phyloP scores from a whole-genome alignment of 371 early-diverging fungal genomes.

The Mucor ambiguus region DNA sequence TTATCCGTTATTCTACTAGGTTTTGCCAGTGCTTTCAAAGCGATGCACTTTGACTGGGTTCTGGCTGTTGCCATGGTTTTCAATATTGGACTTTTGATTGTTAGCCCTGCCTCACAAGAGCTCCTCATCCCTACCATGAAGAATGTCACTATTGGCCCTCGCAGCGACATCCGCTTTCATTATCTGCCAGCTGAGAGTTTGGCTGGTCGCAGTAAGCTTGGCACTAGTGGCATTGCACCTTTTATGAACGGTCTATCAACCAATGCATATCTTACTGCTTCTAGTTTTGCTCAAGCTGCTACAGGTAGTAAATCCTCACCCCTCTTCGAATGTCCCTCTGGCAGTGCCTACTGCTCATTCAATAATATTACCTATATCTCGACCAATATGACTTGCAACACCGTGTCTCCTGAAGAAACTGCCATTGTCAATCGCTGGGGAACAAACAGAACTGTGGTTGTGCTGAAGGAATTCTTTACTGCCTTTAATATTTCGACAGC shows the following conservation, averaged over 20 bases:
- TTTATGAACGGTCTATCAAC: slow-evolving; percentile 8
- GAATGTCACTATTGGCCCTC: not conserved
- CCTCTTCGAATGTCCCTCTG: slow-evolving; percentile 7
- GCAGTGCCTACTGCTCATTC: slow-evolving; percentile 2
- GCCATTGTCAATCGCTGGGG: slow-evolving; percentile 13
- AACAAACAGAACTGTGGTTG: not conserved
- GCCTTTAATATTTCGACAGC: not conserved
- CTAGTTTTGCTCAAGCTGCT: slow-evolving; percentile 16
- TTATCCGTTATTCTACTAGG: slow-evolving; percentile 3
- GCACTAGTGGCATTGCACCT: not conserved
- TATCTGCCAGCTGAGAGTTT: not conserved
- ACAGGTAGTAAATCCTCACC: not conserved
- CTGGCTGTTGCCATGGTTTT: slow-evolving; percentile 27
- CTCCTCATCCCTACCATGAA: slow-evolving; percentile 4
- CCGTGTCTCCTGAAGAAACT: slow-evolving; percentile 10
- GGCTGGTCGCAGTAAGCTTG: slow-evolving; percentile 1
- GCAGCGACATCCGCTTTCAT: not conserved
- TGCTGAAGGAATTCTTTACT: slow-evolving; percentile 7
- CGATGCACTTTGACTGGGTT: slow-evolving; percentile 22
- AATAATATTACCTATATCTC: slow-evolving; percentile 10
- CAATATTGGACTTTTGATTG: slow-evolving; percentile 27
- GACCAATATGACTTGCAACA: slow-evolving; percentile 9
- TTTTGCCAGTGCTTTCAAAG: slow-evolving; percentile 13
- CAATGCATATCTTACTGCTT: slow-evolving; percentile 9
- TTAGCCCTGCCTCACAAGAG: slow-evolving; percentile 29